phyloP scores from a whole-genome alignment of 176 grass and related monocot genomes.

The Cenchrus fungigraminus region DNA sequence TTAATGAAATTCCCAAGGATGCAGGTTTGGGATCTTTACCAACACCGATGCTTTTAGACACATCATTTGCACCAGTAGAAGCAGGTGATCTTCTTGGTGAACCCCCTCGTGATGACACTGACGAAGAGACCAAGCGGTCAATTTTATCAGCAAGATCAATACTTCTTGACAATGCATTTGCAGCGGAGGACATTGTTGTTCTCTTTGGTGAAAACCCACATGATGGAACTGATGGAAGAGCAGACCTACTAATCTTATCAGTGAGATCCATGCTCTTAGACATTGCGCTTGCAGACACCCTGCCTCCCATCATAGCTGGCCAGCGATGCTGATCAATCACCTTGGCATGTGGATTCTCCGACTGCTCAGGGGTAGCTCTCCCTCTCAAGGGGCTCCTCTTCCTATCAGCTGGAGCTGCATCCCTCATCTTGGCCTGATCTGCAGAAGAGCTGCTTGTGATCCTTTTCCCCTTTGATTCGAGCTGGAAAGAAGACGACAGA shows the following conservation, averaged over 20 bases:
- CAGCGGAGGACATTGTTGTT: constrained; percentile 36
- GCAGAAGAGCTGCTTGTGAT: constrained; percentile 22
- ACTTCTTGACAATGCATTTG: constrained; percentile 55
- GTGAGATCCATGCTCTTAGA: constrained; percentile 74
- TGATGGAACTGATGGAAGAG: constrained; percentile 46
- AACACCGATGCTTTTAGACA: not conserved
- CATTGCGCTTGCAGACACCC: constrained; percentile 54
- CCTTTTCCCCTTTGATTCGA: constrained; percentile 57
- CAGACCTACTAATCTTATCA: constrained; percentile 55
- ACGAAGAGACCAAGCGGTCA: constrained; percentile 40
- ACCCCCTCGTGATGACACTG: constrained; percentile 15
- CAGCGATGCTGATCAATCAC: constrained; percentile 91
- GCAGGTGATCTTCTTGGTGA: constrained; percentile 50
- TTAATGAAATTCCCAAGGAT: constrained; percentile 38
- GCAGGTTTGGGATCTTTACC: constrained; percentile 43
- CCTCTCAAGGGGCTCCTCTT: constrained; percentile 82
- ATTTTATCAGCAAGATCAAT: constrained; percentile 66
- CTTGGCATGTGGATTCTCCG: constrained; percentile 70
- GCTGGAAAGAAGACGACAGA: constrained; percentile 78
- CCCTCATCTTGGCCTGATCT: constrained; percentile 44
- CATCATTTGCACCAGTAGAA: constrained; percentile 31
- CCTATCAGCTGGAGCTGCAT: constrained; percentile 47
- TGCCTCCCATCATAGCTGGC: constrained; percentile 86
- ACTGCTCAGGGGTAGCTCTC: constrained; percentile 50
- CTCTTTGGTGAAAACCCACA: constrained; percentile 47